Conservation (phyloP, 2,329 filamentous ascomycete genomes). For the Claviceps quebecensis region DNA sequence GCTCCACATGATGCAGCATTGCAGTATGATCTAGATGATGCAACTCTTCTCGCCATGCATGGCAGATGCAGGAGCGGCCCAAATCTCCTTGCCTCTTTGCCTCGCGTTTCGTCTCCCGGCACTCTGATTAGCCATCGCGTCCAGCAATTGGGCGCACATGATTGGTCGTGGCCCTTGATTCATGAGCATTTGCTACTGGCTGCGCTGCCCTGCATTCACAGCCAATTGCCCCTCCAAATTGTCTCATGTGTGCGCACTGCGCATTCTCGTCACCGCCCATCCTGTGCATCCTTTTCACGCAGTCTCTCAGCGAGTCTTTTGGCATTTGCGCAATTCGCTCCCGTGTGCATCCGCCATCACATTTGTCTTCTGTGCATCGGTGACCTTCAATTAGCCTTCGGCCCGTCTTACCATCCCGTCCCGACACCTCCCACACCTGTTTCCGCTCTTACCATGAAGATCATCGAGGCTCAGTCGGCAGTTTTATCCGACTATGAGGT, state of each 20-base stretch:
- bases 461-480: constrained; percentile 56
- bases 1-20: no score
- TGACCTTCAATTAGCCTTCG: neutral
- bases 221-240: neutral
- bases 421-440: no score
- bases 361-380: neutral
- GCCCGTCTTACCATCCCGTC: neutral
- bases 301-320: neutral
- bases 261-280: neutral
- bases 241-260: no score
- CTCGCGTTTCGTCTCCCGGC: neutral
- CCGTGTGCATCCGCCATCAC: neutral
- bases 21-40: no score
- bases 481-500: constrained; percentile 63
- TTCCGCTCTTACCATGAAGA: constrained; percentile 38
- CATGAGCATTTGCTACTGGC: neutral
- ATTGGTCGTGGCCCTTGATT: no score
- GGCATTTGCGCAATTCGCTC: neutral
- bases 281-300: neutral
- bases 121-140: constrained; percentile 1
- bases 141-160: neutral
- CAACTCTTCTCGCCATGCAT: neutral
- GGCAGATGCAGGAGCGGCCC: neutral
- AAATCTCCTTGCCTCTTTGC: neutral
- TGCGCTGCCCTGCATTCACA: neutral